Evolutionary conservation across 306 rosid genomes (phyloP), one percentile per base, ranked within the genome.

Genomic region (Morella rubra): DNA sequence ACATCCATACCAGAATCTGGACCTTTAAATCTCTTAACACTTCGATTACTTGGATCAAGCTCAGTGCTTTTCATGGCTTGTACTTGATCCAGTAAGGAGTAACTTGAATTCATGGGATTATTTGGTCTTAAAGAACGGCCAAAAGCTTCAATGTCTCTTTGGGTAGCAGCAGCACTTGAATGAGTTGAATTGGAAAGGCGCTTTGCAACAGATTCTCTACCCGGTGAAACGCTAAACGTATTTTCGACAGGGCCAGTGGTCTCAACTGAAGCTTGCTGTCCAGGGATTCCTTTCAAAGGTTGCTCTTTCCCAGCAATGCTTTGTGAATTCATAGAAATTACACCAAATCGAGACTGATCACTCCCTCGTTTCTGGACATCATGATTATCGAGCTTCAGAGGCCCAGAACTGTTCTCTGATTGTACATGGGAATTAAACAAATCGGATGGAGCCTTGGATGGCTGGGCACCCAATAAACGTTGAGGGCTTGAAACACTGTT

Each of bases 91-190:
- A 76, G 87, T 68, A 86, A 71, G 44, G 97, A 78, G 76, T 88
- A 85, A 76, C 87, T 85, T 69, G 78, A 93, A 50, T 88, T 88
- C 79, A 79, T 77, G 59, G 76, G 74, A 81, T 74, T 85, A 79
- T 85, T 90, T 78, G 96, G 93, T 77, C 84, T 89, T 80, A 94
- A 85, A 75, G 94, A 85, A 76, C 96, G 90, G 41, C 97, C 98
- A 79, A 89, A 90, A 76, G 87, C 90, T 81, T 91, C 98, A 82
- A 89, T 84, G 81, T 90, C 92, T 85, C 88, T 83, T 51, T 81
- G 80, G 54, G 88, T 86, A 65, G 95, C 88, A 79, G 91, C 81
- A 61, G 93, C 83, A 75, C 81, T 83, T 76, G 87, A 83, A 61
- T 82, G 83, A 83, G 91, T 84, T 73, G 84, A 79, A 81, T 86